These are phyloP conservation scores for Solanum peruvianum DNA, from an alignment of 257 asterid species.

Conservation along the genomic window DNA sequence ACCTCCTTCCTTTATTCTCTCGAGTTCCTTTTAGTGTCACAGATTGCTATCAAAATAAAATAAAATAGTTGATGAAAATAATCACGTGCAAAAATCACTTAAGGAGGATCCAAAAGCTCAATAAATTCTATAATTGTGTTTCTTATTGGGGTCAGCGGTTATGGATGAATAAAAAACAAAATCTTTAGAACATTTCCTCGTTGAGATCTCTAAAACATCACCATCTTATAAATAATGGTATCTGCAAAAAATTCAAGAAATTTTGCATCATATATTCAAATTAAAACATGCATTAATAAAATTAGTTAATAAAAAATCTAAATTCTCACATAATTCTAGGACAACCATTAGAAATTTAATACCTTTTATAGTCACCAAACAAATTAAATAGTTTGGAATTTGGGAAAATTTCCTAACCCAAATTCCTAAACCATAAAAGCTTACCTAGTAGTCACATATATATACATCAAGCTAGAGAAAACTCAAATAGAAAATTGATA, in stretches of 20 bases:
- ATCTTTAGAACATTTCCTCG: not conserved
- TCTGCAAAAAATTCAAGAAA: not conserved
- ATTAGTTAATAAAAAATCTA: not conserved
- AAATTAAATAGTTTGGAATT: too few relatives aligned
- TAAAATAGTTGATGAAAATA: not conserved
- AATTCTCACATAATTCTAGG: not conserved
- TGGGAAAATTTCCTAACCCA: too few relatives aligned
- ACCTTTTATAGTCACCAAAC: too few relatives aligned
- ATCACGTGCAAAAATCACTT: not conserved
- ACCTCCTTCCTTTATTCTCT: not conserved
- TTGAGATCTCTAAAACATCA: not conserved
- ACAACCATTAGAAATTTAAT: too few relatives aligned
- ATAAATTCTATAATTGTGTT: not conserved
- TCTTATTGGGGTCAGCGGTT: not conserved
- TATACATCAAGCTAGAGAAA: too few relatives aligned
- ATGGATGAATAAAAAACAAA: not conserved
- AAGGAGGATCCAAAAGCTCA: not conserved
- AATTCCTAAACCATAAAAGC: too few relatives aligned
- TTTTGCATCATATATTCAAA: not conserved
- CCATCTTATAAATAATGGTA: not conserved
- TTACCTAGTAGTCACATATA: too few relatives aligned
- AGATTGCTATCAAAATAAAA: not conserved
- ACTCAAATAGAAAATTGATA: too few relatives aligned
- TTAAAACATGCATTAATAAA: not conserved
- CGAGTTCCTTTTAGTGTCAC: not conserved